Conservation (phyloP, 345 rosid genomes). For the Camelina laxa region DNA sequence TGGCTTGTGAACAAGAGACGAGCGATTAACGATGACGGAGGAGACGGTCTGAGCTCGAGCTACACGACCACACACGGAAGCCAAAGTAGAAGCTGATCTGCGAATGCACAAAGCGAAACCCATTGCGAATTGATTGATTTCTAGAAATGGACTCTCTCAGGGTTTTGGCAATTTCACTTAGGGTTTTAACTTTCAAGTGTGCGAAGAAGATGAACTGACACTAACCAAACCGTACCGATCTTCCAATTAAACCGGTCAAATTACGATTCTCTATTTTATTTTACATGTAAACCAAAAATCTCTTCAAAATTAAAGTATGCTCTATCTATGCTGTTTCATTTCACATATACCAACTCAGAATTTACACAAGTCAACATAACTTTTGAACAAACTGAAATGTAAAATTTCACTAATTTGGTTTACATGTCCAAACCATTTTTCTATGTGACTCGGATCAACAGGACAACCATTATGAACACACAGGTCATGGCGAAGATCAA, state of each 20-base stretch:
- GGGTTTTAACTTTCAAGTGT: constrained; percentile 16
- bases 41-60: constrained; percentile 44
- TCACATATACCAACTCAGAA: constrained; percentile 5
- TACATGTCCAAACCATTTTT: not conserved
- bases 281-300: not conserved
- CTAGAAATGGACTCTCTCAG: constrained; percentile 18
- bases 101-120: constrained; percentile 35
- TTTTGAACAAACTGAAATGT: constrained; percentile 12
- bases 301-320: not conserved
- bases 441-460: constrained; percentile 79
- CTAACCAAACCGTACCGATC: constrained; percentile 6
- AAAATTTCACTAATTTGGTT: not conserved
- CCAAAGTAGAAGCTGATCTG: constrained; percentile 40
- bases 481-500: constrained; percentile 68
- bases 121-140: constrained; percentile 24
- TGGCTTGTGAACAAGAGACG: constrained; percentile 31
- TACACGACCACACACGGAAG: constrained; percentile 45
- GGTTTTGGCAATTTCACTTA: constrained; percentile 7
- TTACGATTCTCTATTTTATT: no score
- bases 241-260: not conserved
- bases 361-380: constrained; percentile 8
- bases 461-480: constrained; percentile 82
- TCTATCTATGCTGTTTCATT: not conserved
- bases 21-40: constrained; percentile 45
- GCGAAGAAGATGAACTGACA: not conserved